These are phyloP conservation scores for Ascochyta lentis DNA, from an alignment of 2,329 filamentous ascomycete species.

Conservation along the genomic window DNA sequence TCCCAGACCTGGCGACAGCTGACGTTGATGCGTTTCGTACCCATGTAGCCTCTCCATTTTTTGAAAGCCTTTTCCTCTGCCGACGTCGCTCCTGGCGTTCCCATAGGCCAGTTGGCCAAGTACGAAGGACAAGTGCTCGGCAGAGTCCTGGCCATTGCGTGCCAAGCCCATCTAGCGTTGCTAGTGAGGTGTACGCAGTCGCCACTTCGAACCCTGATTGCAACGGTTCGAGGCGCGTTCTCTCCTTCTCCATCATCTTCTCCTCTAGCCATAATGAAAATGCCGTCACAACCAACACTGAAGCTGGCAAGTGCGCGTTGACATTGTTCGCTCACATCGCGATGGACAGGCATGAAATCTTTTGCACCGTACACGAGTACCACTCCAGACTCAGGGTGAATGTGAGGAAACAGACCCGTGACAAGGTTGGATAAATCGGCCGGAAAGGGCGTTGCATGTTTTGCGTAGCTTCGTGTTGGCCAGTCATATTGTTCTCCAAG, in stretches of 20 bases:
- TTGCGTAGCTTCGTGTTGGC: constrained; percentile 85
- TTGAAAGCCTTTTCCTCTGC: constrained; percentile 45
- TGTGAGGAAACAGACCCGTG: constrained; percentile 76
- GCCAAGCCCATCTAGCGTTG: constrained; percentile 87
- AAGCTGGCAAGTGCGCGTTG: constrained; percentile 83
- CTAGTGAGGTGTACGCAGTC: constrained; percentile 90
- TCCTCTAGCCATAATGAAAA: constrained; percentile 76
- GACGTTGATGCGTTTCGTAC: constrained; percentile 50
- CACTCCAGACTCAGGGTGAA: constrained; percentile 85
- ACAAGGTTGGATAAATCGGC: constrained; percentile 74
- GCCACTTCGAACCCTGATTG: constrained; percentile 71
- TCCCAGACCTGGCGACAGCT: constrained; percentile 52
- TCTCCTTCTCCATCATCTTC: constrained; percentile 45
- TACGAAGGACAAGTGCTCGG: constrained; percentile 78
- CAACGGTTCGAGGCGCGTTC: constrained; percentile 40
- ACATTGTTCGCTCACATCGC: constrained; percentile 90
- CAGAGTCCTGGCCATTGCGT: constrained; percentile 88
- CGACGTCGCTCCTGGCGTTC: constrained; percentile 40
- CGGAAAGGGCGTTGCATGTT: constrained; percentile 74
- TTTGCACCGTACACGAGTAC: constrained; percentile 91
- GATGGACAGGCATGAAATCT: constrained; percentile 90
- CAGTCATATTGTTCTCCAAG: constrained; percentile 96
- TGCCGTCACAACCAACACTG: constrained; percentile 86
- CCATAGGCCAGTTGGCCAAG: constrained; percentile 75
- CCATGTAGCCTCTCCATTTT: constrained; percentile 51